These are phyloP conservation scores for Puccinia triticina DNA, from an alignment of 1,284 basidiomycete genomes.

Conservation along the genomic window DNA sequence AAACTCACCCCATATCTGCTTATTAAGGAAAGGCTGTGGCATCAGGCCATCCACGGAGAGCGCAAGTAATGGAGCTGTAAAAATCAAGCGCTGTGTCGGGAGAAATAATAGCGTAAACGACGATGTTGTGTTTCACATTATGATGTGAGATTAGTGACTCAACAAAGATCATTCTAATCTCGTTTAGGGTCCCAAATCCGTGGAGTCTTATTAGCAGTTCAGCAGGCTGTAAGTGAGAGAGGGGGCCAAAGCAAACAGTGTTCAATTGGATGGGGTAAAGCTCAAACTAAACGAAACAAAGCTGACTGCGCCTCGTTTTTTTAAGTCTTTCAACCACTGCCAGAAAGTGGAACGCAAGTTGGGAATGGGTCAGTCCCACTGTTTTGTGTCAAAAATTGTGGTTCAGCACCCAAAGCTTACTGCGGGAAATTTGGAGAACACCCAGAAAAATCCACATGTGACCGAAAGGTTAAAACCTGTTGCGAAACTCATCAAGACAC, in stretches of 20 bases:
- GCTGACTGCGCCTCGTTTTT: conserved; percentile 21
- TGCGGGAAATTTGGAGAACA: conserved; percentile 19
- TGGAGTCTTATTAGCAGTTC: conserved; percentile 22
- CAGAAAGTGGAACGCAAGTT: background rate
- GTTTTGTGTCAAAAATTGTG: too few species aligned
- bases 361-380: background rate
- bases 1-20: conserved; percentile 1
- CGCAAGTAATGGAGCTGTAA: conserved; percentile 18
- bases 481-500: conserved; percentile 8
- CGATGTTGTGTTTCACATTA: background rate
- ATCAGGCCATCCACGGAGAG: conserved; percentile 25
- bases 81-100: conserved; percentile 17
- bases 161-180: conserved; percentile 25
- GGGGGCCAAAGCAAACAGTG: background rate
- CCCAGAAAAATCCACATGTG: conserved; percentile 32
- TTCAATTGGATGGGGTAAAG: background rate
- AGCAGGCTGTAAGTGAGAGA: background rate
- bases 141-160: background rate
- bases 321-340: conserved; percentile 27
- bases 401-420: background rate
- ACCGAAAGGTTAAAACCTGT: background rate
- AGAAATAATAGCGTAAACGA: background rate
- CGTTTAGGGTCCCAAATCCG: conserved; percentile 20
- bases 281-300: background rate
- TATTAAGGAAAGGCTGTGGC: conserved; percentile 2